Evolutionary conservation across 139 green algal genomes (phyloP), one percentile per base, ranked within the genome.

Genomic region (Chlamydomonas schloesseri): DNA sequence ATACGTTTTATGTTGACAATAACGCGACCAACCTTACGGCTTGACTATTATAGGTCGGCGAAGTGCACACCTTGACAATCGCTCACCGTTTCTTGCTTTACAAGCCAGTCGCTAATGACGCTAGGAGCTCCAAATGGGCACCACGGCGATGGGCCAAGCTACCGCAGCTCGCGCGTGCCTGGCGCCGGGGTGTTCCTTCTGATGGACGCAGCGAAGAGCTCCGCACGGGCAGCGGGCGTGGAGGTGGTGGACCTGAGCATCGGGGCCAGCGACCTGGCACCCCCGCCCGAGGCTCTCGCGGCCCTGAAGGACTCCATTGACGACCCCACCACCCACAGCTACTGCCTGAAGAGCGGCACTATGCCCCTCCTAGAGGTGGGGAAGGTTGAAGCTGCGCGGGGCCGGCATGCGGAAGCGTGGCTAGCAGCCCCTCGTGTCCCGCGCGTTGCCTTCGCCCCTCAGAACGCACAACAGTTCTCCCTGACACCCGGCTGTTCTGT

Each of bases 301-400:
- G 60, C 86, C 17, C 69, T 93, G 4, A 74, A 84, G 73, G 33
- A 28, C 9, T 58, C 91, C 8, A 64, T 90, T 0, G 62, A 89
- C 67, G 91, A 94, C 84, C 88, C 89, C 21, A 58, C 42, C 34
- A 90, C 88, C 4, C 73, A 94, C 81, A 80, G 50, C 24, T 92
- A 94, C 87, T 91, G 89, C 76, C 82, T 94, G 5, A 91, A 90
- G 31, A 86, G 55, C 67, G 78, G 73, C n/a, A 94, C 91, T n/a
- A 83, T 89, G 89, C 84, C 82, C 0, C 73, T 94, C 15, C 71
- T 92, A 53, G 34, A 82, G 69, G 91, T 83, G 33, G 15, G 75
- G 10, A 17, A 10, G 55, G 42, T 10, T 64, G 57, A 2, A 26
- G 21, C 87, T 24, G 87, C 87, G 5, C 29, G 29, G 11, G 67